A percentile compares a stretch with the other conserved stretches of the same genome.
These are phyloP conservation scores for Erysimum pusillum DNA, from an alignment of 441 rosid species.

Conservation along the genomic window DNA sequence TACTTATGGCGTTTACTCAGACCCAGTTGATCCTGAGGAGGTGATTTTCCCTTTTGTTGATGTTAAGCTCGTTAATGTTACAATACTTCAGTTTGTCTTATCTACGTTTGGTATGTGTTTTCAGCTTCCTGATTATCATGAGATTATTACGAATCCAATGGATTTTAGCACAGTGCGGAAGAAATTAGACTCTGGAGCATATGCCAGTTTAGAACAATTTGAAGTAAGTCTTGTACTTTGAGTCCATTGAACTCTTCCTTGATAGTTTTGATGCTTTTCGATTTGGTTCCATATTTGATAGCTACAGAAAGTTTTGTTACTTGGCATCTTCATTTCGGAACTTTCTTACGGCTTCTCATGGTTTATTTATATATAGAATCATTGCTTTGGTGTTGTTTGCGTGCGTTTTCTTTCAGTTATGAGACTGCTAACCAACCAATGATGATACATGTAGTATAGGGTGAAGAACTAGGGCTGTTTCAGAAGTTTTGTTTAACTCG, in stretches of 20 bases:
- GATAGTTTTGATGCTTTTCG: neutral
- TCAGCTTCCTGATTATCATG: slow-evolving; percentile 71
- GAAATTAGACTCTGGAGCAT: slow-evolving; percentile 54
- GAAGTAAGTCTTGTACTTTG: slow-evolving; percentile 50
- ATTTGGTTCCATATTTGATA: slow-evolving; percentile 30
- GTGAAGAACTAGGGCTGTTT: slow-evolving; percentile 19
- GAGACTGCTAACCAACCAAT: slow-evolving; percentile 4
- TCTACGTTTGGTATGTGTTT: slow-evolving; percentile 11
- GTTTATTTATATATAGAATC: neutral
- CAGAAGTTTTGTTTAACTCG: neutral
- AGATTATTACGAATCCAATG: slow-evolving; percentile 62
- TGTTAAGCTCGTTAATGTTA: neutral
- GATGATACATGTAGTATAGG: slow-evolving; percentile 15
- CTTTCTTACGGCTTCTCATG: neutral
- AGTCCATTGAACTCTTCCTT: neutral
- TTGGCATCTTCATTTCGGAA: neutral
- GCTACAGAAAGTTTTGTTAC: slow-evolving; percentile 29
- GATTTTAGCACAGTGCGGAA: slow-evolving; percentile 63
- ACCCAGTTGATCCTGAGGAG: slow-evolving; percentile 95
- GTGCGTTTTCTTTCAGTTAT: slow-evolving; percentile 6
- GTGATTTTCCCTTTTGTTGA: slow-evolving; percentile 47
- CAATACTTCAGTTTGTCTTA: neutral
- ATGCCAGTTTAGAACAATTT: slow-evolving; percentile 59
- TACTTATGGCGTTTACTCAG: slow-evolving; percentile 89
- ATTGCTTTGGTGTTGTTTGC: slow-evolving; percentile 35